A percentile compares a stretch with the other conserved stretches of the same genome.
Evolutionary conservation across 2,329 filamentous ascomycete species (phyloP).

Genomic region (Sporothrix schenckii): DNA sequence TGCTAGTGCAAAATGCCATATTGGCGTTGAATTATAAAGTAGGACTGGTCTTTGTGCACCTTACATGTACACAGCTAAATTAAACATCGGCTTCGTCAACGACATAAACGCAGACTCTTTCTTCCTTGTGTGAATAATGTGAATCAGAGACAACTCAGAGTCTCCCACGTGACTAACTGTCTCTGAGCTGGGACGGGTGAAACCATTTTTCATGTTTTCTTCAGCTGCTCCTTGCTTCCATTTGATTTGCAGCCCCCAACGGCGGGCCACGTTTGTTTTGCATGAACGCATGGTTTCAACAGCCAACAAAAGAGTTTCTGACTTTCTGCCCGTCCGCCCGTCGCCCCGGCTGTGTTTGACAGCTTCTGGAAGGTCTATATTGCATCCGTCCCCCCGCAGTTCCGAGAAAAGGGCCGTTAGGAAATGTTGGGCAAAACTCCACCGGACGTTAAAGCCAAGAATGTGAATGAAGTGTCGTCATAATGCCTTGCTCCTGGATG

Average conservation of each 20-base stretch:
- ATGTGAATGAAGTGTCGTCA: not conserved
- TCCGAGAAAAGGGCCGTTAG: conserved; percentile 12
- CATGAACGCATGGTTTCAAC: conserved; percentile 27
- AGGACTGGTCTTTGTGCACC: not conserved
- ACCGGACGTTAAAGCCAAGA: not conserved
- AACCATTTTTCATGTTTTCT: not conserved
- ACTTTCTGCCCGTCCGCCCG: not conserved
- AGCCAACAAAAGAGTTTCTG: not conserved
- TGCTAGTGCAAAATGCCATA: conserved; percentile 17
- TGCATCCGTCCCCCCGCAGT: not conserved
- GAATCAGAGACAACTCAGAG: not conserved
- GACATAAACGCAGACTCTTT: not conserved
- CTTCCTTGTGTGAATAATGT: not conserved
- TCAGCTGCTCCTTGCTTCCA: not conserved
- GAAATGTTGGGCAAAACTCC: not conserved
- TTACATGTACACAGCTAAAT: too few species aligned
- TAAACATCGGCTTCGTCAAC: not conserved
- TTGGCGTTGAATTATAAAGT: not conserved
- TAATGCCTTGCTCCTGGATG: not conserved
- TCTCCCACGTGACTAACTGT: conserved; percentile 13
- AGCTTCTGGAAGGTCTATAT: conserved; percentile 17
- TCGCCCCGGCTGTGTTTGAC: not conserved
- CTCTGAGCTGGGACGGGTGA: conserved; percentile 9
- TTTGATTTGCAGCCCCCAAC: not conserved
- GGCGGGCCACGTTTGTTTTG: conserved; percentile 1